A percentile compares a stretch with the other conserved stretches of the same genome.
These are phyloP conservation scores for Phellopilus nigrolimitatus DNA, from an alignment of 1,284 basidiomycete genomes.

Conservation along the genomic window DNA sequence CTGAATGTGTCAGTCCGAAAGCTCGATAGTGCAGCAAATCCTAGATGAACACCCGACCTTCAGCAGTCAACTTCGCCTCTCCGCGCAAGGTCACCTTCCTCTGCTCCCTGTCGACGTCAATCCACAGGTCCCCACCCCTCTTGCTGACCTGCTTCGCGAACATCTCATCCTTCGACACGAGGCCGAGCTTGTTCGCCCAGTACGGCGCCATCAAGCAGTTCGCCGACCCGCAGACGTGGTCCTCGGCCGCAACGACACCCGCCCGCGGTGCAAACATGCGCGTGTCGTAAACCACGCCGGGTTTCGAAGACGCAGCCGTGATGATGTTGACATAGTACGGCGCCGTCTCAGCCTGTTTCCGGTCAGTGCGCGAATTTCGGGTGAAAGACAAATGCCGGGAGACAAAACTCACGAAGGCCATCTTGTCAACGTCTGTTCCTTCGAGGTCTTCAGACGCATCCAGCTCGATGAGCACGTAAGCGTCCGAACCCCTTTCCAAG, in stretches of 20 bases:
- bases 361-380: constrained; percentile 19
- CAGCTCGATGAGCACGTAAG: constrained; percentile 41
- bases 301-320: constrained; percentile 33
- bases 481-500: constrained; percentile 32
- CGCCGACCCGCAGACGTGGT: constrained; percentile 55
- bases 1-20: no score
- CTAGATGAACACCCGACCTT: constrained; percentile 28
- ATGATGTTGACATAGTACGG: constrained; percentile 33
- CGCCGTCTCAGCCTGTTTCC: constrained; percentile 22
- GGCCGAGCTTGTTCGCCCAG: constrained; percentile 39
- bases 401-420: constrained; percentile 37
- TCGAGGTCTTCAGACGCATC: constrained; percentile 39
- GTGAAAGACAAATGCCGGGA: background rate
- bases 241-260: constrained; percentile 44
- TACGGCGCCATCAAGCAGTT: constrained; percentile 50
- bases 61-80: constrained; percentile 31
- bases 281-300: constrained; percentile 40
- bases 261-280: constrained; percentile 47
- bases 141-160: constrained; percentile 47
- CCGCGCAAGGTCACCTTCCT: constrained; percentile 36
- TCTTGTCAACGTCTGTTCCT: constrained; percentile 31
- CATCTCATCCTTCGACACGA: constrained; percentile 30
- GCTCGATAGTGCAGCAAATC: background rate
- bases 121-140: constrained; percentile 44
- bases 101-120: constrained; percentile 34